Conservation (phyloP, 805 yeast species). For the Wickerhamomyces xylosicus region DNA sequence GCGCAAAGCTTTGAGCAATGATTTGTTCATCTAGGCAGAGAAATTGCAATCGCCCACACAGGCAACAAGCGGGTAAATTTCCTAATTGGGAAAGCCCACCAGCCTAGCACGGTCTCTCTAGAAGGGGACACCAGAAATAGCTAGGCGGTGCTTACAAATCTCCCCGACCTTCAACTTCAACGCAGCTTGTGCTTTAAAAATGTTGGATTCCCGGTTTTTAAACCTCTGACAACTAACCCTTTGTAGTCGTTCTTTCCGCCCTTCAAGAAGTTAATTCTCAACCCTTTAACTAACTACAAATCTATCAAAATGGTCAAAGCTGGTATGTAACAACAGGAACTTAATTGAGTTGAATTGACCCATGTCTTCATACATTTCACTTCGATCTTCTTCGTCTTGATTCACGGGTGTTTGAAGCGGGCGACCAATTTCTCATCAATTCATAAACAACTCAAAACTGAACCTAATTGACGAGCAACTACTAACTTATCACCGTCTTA, state of each 20-base stretch:
- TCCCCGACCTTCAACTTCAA: no score
- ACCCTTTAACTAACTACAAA: not conserved
- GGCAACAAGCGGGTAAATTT: no score
- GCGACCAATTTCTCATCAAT: not conserved
- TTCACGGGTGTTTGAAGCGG: not conserved
- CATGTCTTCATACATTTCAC: no score
- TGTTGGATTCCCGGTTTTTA: not conserved
- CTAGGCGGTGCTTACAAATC: no score
- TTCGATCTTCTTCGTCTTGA: not conserved
- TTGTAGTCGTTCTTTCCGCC: not conserved
- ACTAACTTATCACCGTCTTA: not conserved
- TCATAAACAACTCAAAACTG: not conserved
- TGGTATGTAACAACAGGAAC: slow-evolving; percentile 11
- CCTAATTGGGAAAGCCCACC: no score
- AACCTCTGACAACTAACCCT: not conserved
- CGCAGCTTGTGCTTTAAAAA: no score
- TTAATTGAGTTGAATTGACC: not conserved
- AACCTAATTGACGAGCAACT: slow-evolving; percentile 1
- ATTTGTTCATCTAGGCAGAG: no score
- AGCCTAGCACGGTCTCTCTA: no score
- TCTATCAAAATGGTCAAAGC: slow-evolving; percentile 20
- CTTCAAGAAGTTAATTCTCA: not conserved
- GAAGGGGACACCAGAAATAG: no score
- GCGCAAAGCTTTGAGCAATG: no score
- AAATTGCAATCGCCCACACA: no score